phyloP scores from a whole-genome alignment of 169 alveolate genomes.

The Eimeria nieschulzi region DNA sequence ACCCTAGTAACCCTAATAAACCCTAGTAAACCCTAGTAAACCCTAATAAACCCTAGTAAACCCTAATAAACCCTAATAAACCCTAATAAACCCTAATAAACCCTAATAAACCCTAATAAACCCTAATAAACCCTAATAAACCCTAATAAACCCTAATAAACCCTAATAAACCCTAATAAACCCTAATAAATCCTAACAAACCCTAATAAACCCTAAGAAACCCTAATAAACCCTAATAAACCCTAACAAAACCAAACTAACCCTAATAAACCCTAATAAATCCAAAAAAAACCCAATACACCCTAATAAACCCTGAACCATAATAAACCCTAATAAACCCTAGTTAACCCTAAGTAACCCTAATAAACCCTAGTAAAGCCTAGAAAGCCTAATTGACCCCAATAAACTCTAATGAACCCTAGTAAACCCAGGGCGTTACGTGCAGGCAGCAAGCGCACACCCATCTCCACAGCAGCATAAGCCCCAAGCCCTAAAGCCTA shows the following conservation, averaged over 20 bases:
- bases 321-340: slow-evolving; percentile 19
- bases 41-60: background rate
- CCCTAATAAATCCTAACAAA: background rate
- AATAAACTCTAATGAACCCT: background rate
- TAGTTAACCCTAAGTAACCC: too few species aligned
- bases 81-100: background rate
- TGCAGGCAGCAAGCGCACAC: background rate
- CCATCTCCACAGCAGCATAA: background rate
- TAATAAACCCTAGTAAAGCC: too few species aligned
- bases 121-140: background rate
- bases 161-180: background rate
- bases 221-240: background rate
- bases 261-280: slow-evolving; percentile 1
- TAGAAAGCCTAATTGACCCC: too few species aligned
- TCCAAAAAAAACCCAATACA: too few species aligned
- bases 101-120: background rate
- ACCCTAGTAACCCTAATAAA: background rate
- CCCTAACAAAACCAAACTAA: background rate
- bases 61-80: slow-evolving; percentile 10
- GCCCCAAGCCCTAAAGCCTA: background rate
- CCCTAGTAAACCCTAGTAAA: slow-evolving; percentile 4
- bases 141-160: slow-evolving; percentile 20
- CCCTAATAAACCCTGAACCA: background rate
- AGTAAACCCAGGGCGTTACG: background rate
- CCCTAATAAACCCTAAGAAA: background rate